Evolutionary conservation across 2,329 filamentous ascomycete species (phyloP).

Genomic region (Raffaelea arxii): DNA sequence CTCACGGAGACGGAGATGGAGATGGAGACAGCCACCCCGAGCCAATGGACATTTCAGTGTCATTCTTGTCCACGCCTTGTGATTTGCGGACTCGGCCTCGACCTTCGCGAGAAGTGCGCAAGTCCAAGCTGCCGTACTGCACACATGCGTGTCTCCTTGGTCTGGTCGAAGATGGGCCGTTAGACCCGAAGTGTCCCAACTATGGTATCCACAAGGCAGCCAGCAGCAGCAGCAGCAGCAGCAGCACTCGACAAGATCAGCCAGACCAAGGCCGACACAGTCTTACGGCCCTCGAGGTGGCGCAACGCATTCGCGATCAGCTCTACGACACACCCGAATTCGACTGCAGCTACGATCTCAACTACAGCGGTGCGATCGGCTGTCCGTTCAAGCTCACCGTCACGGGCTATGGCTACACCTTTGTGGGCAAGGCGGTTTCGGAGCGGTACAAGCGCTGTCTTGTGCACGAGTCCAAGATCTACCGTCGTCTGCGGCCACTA

Average conservation of each 20-base stretch:
- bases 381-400: conserved; percentile 9
- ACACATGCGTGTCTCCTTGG: conserved; percentile 8
- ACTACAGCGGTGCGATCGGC: conserved; percentile 7
- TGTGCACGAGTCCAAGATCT: conserved; percentile 7
- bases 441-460: background rate
- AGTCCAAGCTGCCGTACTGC: conserved; percentile 7
- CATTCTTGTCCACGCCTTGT: conserved; percentile 5
- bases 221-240: no score
- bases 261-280: background rate
- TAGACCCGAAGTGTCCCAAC: conserved; percentile 7
- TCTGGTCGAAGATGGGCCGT: conserved; percentile 1
- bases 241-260: background rate
- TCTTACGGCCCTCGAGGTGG: conserved; percentile 5
- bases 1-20: background rate
- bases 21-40: background rate
- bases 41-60: conserved; percentile 6
- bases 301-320: conserved; percentile 4
- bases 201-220: conserved; percentile 4
- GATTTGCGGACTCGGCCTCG: conserved; percentile 4
- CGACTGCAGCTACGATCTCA: conserved; percentile 5
- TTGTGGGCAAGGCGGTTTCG: conserved; percentile 8
- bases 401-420: conserved; percentile 8
- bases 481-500: conserved; percentile 1
- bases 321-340: conserved; percentile 6
- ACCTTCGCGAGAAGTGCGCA: conserved; percentile 3